These are phyloP conservation scores for Nicotiana undulata DNA, from an alignment of 257 asterid species.

Conservation along the genomic window DNA sequence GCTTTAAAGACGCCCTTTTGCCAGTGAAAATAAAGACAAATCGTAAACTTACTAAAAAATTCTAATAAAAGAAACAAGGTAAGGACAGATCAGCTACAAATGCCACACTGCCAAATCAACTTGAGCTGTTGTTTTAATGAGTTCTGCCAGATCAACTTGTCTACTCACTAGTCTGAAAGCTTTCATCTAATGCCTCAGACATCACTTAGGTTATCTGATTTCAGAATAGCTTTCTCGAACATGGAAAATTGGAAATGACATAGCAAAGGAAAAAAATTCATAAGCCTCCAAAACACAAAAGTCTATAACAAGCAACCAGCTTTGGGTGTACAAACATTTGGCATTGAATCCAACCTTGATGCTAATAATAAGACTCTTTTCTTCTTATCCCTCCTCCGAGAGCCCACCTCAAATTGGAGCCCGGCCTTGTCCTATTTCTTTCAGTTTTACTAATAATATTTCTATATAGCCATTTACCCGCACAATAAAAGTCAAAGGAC, in stretches of 20 bases:
- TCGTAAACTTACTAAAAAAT: neutral
- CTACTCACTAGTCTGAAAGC: neutral
- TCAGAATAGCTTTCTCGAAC: neutral
- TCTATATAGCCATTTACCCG: neutral
- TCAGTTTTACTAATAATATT: neutral
- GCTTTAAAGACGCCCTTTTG: neutral
- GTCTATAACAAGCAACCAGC: neutral
- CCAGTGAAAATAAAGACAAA: neutral
- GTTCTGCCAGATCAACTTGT: neutral
- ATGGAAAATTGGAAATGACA: neutral
- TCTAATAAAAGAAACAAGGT: neutral
- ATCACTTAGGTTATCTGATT: neutral
- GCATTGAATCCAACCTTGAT: neutral
- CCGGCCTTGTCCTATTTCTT: neutral
- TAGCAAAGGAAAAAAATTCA: neutral
- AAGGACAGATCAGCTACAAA: neutral
- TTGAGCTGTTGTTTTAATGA: neutral
- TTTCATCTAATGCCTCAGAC: neutral
- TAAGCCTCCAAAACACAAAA: neutral
- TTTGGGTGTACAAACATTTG: neutral
- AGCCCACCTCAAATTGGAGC: neutral
- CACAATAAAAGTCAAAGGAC: neutral
- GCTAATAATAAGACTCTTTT: neutral
- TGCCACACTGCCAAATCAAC: neutral
- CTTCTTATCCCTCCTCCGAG: neutral